Percentiles rank a stretch among this genome's conserved stretches.
Evolutionary conservation across 345 rosid genomes (phyloP).

Genomic region (Salix caprea): DNA sequence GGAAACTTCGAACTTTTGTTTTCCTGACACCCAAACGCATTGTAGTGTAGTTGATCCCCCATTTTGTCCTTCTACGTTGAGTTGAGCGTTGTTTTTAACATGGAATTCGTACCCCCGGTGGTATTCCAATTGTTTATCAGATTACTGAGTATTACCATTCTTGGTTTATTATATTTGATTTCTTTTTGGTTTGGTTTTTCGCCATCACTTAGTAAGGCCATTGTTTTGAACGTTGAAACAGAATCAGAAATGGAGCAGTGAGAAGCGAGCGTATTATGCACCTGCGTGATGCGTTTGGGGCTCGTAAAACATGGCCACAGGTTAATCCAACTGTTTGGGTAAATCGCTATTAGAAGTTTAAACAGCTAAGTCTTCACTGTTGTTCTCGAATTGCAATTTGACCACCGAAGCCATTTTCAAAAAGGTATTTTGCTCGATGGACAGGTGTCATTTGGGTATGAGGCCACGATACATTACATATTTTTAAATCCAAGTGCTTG

Average conservation of each 20-base stretch:
- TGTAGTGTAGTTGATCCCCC: background rate
- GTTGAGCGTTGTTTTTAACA: background rate
- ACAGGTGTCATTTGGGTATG: slow-evolving; percentile 50
- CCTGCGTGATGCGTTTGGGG: background rate
- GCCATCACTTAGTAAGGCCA: background rate
- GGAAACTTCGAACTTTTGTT: background rate
- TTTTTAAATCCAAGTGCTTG: too few species aligned
- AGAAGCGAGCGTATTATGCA: background rate
- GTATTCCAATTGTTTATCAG: background rate
- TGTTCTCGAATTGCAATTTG: slow-evolving; percentile 77
- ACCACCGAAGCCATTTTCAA: slow-evolving; percentile 83
- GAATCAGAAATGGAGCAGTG: background rate
- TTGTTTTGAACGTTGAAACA: background rate
- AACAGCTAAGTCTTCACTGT: slow-evolving; percentile 76
- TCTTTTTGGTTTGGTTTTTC: too few species aligned
- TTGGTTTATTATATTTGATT: background rate
- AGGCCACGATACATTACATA: background rate
- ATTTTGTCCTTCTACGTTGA: background rate
- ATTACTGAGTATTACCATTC: background rate
- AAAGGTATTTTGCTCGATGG: slow-evolving; percentile 70
- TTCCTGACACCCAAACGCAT: background rate
- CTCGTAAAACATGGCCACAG: background rate
- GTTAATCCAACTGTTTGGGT: slow-evolving; percentile 21
- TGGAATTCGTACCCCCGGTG: background rate
- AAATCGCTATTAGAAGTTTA: slow-evolving; percentile 24